Conservation (phyloP, 768 basidiomycete genomes). For the Kwoniella bestiolae region DNA sequence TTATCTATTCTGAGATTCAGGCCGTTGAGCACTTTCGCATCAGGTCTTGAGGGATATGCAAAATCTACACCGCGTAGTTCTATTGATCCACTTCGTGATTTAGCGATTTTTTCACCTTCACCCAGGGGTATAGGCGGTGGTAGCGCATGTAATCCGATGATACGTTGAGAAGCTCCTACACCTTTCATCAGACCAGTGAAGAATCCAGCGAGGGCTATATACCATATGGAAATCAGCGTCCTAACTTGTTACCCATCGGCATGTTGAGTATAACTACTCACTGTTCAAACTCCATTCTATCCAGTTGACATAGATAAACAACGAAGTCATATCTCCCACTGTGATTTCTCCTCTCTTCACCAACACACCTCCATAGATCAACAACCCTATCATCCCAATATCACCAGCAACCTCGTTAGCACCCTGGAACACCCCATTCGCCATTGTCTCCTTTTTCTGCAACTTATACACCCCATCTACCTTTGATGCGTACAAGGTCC, state of each 20-base stretch:
- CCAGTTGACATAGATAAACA: slow-evolving; percentile 55
- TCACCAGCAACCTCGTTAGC: slow-evolving; percentile 55
- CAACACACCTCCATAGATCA: slow-evolving; percentile 80
- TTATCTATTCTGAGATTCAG: slow-evolving; percentile 78
- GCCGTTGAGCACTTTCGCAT: slow-evolving; percentile 75
- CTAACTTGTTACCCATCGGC: not conserved
- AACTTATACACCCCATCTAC: slow-evolving; percentile 68
- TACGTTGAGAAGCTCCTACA: slow-evolving; percentile 84
- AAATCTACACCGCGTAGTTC: slow-evolving; percentile 81
- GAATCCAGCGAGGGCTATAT: slow-evolving; percentile 47
- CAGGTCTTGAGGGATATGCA: slow-evolving; percentile 83
- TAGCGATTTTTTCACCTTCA: slow-evolving; percentile 35
- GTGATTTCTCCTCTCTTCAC: slow-evolving; percentile 84
- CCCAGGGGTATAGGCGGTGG: slow-evolving; percentile 50
- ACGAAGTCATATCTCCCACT: slow-evolving; percentile 65
- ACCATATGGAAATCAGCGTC: slow-evolving; percentile 5
- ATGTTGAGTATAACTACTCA: slow-evolving; percentile 4
- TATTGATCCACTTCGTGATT: slow-evolving; percentile 62
- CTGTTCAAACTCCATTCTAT: slow-evolving; percentile 51
- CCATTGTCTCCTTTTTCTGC: slow-evolving; percentile 81
- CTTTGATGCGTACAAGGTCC: slow-evolving; percentile 70
- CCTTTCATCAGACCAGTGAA: slow-evolving; percentile 90
- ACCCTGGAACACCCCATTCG: slow-evolving; percentile 88
- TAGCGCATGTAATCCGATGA: slow-evolving; percentile 81
- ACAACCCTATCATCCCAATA: slow-evolving; percentile 51